Conservation (phyloP, 768 basidiomycete genomes). For the Jaapia argillacea region DNA sequence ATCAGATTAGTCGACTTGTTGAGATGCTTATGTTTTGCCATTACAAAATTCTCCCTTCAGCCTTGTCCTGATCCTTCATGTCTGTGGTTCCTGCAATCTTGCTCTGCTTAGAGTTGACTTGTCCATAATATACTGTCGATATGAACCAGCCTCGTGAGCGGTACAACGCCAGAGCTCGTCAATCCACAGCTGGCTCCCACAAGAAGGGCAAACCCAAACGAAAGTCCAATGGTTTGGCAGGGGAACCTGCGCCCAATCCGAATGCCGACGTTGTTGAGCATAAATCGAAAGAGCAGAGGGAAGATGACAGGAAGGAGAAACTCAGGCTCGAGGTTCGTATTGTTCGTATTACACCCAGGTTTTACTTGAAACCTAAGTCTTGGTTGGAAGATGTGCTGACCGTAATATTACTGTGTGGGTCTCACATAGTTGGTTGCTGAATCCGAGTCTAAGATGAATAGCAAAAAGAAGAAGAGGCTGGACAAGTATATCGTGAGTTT, state of each 20-base stretch:
- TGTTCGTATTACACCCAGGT: not conserved
- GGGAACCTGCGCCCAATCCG: conserved; percentile 11
- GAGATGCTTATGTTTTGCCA: no score
- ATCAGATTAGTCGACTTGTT: no score
- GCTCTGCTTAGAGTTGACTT: no score
- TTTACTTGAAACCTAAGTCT: not conserved
- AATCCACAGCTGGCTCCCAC: conserved; percentile 41
- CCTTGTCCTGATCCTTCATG: no score
- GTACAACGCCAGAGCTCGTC: conserved; percentile 62
- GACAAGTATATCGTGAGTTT: conserved; percentile 38
- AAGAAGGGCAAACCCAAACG: conserved; percentile 41
- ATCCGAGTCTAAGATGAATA: conserved; percentile 24
- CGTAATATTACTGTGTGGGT: not conserved
- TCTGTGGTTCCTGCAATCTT: no score
- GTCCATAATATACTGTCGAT: no score
- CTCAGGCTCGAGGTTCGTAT: conserved; percentile 20
- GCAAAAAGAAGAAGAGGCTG: conserved; percentile 39
- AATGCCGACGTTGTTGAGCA: conserved; percentile 15
- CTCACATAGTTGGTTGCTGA: conserved; percentile 8
- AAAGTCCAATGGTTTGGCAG: not conserved
- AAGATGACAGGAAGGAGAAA: conserved; percentile 15
- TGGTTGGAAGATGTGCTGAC: not conserved
- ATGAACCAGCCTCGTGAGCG: no score
- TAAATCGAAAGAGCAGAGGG: conserved; percentile 18
- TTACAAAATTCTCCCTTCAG: no score